Base-by-base conservation (phyloP, 805 yeast genomes). In the Pichia nakasei region DNA sequence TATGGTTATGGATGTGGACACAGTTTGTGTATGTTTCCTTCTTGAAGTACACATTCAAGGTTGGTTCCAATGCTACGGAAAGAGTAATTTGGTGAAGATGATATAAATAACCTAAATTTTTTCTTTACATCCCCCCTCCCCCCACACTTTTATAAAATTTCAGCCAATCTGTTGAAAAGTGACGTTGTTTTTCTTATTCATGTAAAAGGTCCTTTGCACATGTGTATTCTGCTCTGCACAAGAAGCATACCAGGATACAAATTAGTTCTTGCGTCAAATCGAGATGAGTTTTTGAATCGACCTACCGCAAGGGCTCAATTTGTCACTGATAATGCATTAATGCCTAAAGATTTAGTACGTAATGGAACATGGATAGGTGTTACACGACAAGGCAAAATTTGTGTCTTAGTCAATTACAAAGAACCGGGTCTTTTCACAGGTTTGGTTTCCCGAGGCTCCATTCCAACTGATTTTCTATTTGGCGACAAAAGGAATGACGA, bases 331-430 rank as follows among this genome's bases (percentile, higher is more conserved):
- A 39, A 56, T 11, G 63, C 82, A 1, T 57, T 86, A 11, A 73
- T 83, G 8, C 97, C 97, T 0, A 63, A 71, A 33, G 97, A 91
- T 59, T 59, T 84, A 53, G 86, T 81, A 1, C 61, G 88, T 31
- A 63, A 68, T 1, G 97, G 98, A 1, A 85, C 97, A 0, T 93
- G 98, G 98, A 76, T 86, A 1, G 97, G 95, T 0, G 72, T 83
- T 2, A 54, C 49, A 22, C 66, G 66, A 26, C 57, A 52, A 3
- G 86, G 86, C 0, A 69, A 72, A 47, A 46, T 89, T 2, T 84
- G 94, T 0, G 83, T 83, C 2, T 69, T 91, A 22, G 80, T 93
- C 17, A 91, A 91, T 58, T 79, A 76, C 57, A 65, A 85, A 39
- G 93, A 83, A 52, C 60, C 49, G 8, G 55, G 20, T 3, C 20